Evolutionary conservation across 2,329 filamentous ascomycete species (phyloP).

Genomic region (Fusarium robinianum): DNA sequence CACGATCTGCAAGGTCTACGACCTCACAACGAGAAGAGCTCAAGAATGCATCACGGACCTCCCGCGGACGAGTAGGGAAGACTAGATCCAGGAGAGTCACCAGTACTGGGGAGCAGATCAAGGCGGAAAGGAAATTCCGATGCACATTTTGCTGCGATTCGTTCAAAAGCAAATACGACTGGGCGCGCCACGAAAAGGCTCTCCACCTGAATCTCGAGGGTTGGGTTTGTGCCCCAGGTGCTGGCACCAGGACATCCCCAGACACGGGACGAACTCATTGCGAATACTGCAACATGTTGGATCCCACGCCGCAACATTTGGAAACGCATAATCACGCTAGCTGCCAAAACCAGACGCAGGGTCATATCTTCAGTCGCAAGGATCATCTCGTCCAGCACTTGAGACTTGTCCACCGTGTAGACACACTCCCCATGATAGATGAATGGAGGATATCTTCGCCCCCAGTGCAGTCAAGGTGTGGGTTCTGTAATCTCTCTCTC

Average conservation of each 20-base stretch:
- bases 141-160: conserved; percentile 34
- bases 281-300: conserved; percentile 31
- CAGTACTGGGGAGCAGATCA: background rate
- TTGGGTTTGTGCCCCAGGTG: conserved; percentile 31
- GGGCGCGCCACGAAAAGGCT: conserved; percentile 29
- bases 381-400: conserved; percentile 42
- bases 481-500: conserved; percentile 35
- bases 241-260: conserved; percentile 20
- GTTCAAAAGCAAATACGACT: conserved; percentile 36
- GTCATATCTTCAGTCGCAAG: conserved; percentile 35
- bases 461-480: conserved; percentile 36
- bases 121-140: conserved; percentile 16
- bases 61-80: conserved; percentile 9
- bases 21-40: no score
- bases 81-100: conserved; percentile 11
- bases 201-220: conserved; percentile 30
- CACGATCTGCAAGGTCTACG: conserved; percentile 1
- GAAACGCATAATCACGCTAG: conserved; percentile 29
- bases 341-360: conserved; percentile 12
- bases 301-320: conserved; percentile 31
- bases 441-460: conserved; percentile 36
- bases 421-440: conserved; percentile 47
- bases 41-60: no score
- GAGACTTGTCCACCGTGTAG: conserved; percentile 38
- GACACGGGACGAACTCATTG: conserved; percentile 31